phyloP scores from a whole-genome alignment of 2,329 filamentous ascomycete species.

The Hortaea sp. region DNA sequence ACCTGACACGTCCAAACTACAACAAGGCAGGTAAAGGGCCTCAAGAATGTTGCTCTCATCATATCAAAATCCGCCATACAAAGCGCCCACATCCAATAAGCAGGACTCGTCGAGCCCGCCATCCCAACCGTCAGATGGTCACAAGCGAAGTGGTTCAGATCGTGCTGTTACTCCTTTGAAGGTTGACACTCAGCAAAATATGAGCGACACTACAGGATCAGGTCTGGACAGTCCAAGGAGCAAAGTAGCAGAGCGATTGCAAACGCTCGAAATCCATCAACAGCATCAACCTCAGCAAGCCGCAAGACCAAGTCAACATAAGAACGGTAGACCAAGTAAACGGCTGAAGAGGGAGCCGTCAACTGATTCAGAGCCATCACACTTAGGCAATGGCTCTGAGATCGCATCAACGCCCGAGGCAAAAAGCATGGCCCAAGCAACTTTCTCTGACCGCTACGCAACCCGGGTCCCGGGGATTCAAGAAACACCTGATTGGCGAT shows the following conservation, averaged over 20 bases:
- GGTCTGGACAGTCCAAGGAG: conserved; percentile 18
- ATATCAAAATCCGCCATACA: conserved; percentile 17
- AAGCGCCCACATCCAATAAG: conserved; percentile 10
- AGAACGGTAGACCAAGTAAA: conserved; percentile 8
- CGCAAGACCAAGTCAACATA: neutral
- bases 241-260: conserved; percentile 18
- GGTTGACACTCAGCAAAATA: conserved; percentile 3
- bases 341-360: conserved; percentile 10
- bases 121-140: conserved; percentile 10
- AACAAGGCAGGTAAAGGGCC: no score
- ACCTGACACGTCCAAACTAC: no score
- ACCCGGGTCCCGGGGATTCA: conserved; percentile 6
- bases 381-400: conserved; percentile 1
- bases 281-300: neutral
- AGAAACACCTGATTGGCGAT: conserved; percentile 12
- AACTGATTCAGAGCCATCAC: neutral
- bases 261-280: conserved; percentile 11
- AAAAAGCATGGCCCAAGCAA: neutral
- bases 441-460: neutral
- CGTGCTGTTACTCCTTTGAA: neutral
- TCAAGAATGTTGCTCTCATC: conserved; percentile 3
- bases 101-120: conserved; percentile 9
- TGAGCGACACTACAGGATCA: neutral
- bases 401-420: neutral
- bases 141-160: conserved; percentile 9